Conservation (phyloP, 2,329 filamentous ascomycete genomes). For the Aspergillus alliaceus region DNA sequence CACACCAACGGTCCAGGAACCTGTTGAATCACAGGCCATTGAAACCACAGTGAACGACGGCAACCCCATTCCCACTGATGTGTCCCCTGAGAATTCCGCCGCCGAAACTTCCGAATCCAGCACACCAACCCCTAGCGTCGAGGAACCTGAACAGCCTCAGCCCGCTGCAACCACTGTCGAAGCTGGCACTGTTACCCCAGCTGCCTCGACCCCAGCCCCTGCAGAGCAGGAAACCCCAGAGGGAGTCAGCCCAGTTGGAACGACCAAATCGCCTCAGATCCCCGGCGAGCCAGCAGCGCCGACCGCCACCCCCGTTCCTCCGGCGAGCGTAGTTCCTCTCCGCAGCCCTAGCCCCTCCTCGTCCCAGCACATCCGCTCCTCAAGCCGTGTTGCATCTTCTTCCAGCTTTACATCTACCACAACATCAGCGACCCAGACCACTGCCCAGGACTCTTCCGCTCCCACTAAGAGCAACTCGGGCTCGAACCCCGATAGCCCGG, state of each 20-base stretch:
- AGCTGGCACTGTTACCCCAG: background rate
- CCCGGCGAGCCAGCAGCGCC: background rate
- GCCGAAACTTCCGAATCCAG: background rate
- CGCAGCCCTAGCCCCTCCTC: background rate
- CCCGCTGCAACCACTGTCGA: background rate
- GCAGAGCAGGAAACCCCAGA: background rate
- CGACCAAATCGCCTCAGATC: background rate
- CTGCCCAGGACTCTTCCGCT: background rate
- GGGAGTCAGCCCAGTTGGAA: background rate
- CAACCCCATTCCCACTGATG: background rate
- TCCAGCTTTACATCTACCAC: background rate
- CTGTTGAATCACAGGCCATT: background rate
- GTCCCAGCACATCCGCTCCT: background rate
- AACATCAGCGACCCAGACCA: background rate
- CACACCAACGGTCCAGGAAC: background rate
- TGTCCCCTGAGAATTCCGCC: background rate
- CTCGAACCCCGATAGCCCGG: constrained; percentile 10
- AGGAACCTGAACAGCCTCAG: background rate
- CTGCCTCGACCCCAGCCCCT: background rate
- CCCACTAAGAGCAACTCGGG: background rate
- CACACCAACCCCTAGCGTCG: background rate
- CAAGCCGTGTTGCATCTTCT: background rate
- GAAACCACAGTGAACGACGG: background rate
- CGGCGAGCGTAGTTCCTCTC: background rate
- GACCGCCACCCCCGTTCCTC: too few relatives aligned